These are phyloP conservation scores for Pseudodiploospora longispora DNA, from an alignment of 2,329 filamentous ascomycete genomes.

Conservation along the genomic window DNA sequence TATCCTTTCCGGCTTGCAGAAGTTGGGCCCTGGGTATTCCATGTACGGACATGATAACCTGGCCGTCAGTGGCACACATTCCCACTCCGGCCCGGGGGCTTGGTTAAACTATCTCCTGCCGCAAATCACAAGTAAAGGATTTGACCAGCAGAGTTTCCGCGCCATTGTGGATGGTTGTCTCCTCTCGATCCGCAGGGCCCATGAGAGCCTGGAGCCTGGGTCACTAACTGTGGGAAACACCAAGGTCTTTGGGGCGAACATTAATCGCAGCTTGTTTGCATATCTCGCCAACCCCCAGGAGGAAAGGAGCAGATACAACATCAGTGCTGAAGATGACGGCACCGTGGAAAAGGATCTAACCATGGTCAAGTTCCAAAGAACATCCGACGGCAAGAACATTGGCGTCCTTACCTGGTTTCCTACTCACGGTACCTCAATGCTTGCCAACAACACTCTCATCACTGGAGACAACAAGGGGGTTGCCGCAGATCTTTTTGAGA, in stretches of 20 bases:
- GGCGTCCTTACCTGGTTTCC: conserved; percentile 87
- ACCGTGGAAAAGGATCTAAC: conserved; percentile 69
- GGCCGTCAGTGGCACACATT: conserved; percentile 86
- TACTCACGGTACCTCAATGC: conserved; percentile 82
- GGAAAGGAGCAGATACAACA: conserved; percentile 60
- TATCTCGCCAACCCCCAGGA: conserved; percentile 73
- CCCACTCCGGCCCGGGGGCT: conserved; percentile 79
- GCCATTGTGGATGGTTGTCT: conserved; percentile 81
- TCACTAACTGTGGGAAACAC: conserved; percentile 55
- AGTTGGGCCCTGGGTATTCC: conserved; percentile 62
- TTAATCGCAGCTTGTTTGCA: conserved; percentile 76
- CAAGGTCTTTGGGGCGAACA: conserved; percentile 62
- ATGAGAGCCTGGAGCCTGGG: conserved; percentile 49
- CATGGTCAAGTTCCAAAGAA: conserved; percentile 64
- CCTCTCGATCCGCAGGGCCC: conserved; percentile 70
- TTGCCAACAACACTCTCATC: conserved; percentile 82
- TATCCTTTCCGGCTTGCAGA: conserved; percentile 62
- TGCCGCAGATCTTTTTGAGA: conserved; percentile 75
- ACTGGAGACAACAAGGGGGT: conserved; percentile 92
- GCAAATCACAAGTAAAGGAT: conserved; percentile 80
- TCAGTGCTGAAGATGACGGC: conserved; percentile 27
- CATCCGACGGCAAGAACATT: conserved; percentile 62
- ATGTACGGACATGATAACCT: conserved; percentile 68
- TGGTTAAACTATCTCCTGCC: conserved; percentile 91
- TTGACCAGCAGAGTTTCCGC: conserved; percentile 75